These are phyloP conservation scores for Termitomyces sp. DNA, from an alignment of 1,284 basidiomycete species.

Conservation along the genomic window DNA sequence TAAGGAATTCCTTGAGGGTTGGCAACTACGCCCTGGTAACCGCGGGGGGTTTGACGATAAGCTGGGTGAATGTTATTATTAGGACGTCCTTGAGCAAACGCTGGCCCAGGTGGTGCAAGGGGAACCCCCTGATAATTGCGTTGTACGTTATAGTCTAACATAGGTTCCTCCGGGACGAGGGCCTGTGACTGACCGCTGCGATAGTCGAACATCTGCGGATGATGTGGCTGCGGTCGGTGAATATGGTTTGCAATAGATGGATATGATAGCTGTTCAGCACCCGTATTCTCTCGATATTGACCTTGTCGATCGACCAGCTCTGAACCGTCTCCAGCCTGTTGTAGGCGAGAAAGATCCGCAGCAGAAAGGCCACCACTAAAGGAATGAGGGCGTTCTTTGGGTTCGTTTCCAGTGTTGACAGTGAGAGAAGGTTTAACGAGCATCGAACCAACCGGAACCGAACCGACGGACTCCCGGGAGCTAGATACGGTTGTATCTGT, in stretches of 20 bases:
- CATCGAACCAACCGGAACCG: constrained; percentile 50
- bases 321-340: constrained; percentile 53
- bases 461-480: constrained; percentile 50
- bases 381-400: constrained; percentile 72
- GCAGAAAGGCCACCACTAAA: constrained; percentile 71
- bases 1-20: constrained; percentile 55
- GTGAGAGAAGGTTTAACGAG: constrained; percentile 51
- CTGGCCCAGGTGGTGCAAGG: constrained; percentile 29
- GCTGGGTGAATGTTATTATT: constrained; percentile 40
- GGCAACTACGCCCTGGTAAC: constrained; percentile 49
- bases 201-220: constrained; percentile 38
- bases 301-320: constrained; percentile 34
- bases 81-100: constrained; percentile 47
- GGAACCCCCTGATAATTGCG: constrained; percentile 42
- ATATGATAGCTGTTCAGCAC: constrained; percentile 60
- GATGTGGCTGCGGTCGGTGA: constrained; percentile 44
- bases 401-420: constrained; percentile 44
- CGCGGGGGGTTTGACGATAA: constrained; percentile 55
- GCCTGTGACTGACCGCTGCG: constrained; percentile 31
- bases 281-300: constrained; percentile 41
- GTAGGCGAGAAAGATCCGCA: constrained; percentile 67
- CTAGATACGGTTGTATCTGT: constrained; percentile 62
- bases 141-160: constrained; percentile 53
- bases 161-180: constrained; percentile 43
- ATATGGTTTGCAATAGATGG: constrained; percentile 56